Evolutionary conservation across 2,329 filamentous ascomycete species (phyloP).

Genomic region (Cytospora piceicola): DNA sequence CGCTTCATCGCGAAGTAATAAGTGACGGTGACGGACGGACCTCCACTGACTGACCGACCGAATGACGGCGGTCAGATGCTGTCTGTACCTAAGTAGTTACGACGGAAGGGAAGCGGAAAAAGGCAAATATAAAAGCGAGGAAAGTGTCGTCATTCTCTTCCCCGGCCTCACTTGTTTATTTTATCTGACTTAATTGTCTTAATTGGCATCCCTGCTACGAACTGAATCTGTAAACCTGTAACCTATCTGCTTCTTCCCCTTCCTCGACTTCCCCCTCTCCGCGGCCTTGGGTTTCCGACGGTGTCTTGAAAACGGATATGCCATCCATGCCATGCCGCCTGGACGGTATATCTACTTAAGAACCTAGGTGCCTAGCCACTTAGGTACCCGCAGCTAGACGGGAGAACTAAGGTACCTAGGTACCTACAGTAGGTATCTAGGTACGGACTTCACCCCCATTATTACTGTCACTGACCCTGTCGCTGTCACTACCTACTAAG

Average conservation of each 20-base stretch:
- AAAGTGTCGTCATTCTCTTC: conserved; percentile 4
- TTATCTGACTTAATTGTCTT: neutral
- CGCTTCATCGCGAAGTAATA: neutral
- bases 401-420: neutral
- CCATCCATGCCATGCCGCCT: neutral
- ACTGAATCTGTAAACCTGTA: neutral
- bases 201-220: neutral
- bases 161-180: neutral
- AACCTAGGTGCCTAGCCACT: no score
- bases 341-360: neutral
- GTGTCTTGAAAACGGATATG: neutral
- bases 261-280: neutral
- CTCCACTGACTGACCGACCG: neutral
- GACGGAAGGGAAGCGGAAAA: neutral
- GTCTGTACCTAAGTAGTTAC: neutral
- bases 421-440: no score
- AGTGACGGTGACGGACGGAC: neutral
- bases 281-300: neutral
- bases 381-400: neutral
- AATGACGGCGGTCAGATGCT: neutral
- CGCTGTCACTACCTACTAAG: no score
- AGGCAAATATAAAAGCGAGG: neutral
- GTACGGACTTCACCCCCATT: no score
- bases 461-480: no score
- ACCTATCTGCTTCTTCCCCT: neutral